Percentiles rank a stretch among this genome's conserved stretches.
These are phyloP conservation scores for Maudiozyma bulderi DNA, from an alignment of 805 yeast species.

Conservation along the genomic window DNA sequence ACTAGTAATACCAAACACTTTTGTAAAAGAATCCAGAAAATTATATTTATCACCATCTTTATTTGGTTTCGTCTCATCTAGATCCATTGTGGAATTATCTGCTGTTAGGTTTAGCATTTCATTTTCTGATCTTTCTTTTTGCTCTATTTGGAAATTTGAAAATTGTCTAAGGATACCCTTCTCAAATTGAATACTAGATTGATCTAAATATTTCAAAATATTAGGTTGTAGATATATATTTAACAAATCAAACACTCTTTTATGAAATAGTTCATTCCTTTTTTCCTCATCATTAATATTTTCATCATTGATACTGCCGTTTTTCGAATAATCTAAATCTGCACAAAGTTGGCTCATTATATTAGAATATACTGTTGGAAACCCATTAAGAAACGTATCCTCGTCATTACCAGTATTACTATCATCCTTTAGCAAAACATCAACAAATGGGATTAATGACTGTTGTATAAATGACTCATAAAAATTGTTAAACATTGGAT, in stretches of 20 bases:
- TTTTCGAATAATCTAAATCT: slow-evolving; percentile 30
- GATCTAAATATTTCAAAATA: slow-evolving; percentile 27
- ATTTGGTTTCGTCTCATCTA: slow-evolving; percentile 12
- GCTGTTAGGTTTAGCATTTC: slow-evolving; percentile 3
- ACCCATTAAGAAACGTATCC: slow-evolving; percentile 15
- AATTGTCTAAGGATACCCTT: slow-evolving; percentile 20
- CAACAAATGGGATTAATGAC: slow-evolving; percentile 24
- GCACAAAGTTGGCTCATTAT: slow-evolving; percentile 27
- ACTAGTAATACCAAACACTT: slow-evolving; percentile 40
- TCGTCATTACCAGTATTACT: neutral
- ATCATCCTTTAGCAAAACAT: slow-evolving; percentile 16
- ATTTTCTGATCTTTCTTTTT: slow-evolving; percentile 15
- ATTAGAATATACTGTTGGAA: slow-evolving; percentile 28
- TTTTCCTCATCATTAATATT: neutral
- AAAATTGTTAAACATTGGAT: slow-evolving; percentile 32
- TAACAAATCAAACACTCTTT: slow-evolving; percentile 26
- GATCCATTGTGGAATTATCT: neutral
- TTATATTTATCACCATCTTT: slow-evolving; percentile 37
- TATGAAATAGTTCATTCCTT: slow-evolving; percentile 13
- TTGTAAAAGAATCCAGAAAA: slow-evolving; percentile 53
- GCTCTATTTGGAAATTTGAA: slow-evolving; percentile 24
- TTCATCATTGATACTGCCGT: slow-evolving; percentile 18
- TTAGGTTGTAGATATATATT: slow-evolving; percentile 32
- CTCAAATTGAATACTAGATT: slow-evolving; percentile 26
- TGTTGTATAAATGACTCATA: slow-evolving; percentile 33